Base-by-base conservation (phyloP, 2,329 filamentous ascomycete genomes). In the Sporothrix pallida region DNA sequence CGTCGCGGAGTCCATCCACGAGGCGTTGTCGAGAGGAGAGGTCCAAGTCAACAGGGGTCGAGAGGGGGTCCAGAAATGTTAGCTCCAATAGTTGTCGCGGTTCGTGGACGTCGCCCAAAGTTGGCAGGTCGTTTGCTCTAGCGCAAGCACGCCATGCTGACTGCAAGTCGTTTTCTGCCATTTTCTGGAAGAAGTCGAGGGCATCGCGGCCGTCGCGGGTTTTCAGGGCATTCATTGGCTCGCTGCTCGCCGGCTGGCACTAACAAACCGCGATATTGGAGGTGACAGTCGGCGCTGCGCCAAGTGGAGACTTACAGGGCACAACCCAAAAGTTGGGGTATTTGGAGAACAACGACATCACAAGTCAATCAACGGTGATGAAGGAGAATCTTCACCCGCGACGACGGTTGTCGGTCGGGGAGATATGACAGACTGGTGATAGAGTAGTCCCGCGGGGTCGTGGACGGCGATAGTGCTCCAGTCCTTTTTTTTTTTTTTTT, bases 71-170 rank as follows among this genome's bases (percentile, higher is more conserved):
- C 15, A 23, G 20, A 4, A 26, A 15, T 31, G 26, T 20, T 23
- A 17, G n/a, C 3, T 8, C 8, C 17, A 37, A 12, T 20, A n/a
- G 58, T 26, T 3, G n/a, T 65, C 37, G 62, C 17, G 62, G 62
- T 65, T 48, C 37, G 62, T 48, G 62, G 37, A 23, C 10, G 37
- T 65, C 37, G 62, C 37, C 17, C 3, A 12, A 48, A 48, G 42
- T 46, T 65, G 37, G 37, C 17, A 31, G 20, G 9, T 65, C 9
- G 37, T 44, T 48, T 1, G 9, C 20, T 15, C 20, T 65, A 65
- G 62, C 62, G 62, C 42, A 20, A 65, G 62, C 62, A 65, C 62
- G 62, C 62, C 62, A 65, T 65, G 62, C 62, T 65, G 2, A 48
- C 62, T 3, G 17, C 8, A 10, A 20, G 5, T 4, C 62, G 6